Base-by-base conservation (phyloP, 1,284 basidiomycete species). In the Rhodotorula glutinis region DNA sequence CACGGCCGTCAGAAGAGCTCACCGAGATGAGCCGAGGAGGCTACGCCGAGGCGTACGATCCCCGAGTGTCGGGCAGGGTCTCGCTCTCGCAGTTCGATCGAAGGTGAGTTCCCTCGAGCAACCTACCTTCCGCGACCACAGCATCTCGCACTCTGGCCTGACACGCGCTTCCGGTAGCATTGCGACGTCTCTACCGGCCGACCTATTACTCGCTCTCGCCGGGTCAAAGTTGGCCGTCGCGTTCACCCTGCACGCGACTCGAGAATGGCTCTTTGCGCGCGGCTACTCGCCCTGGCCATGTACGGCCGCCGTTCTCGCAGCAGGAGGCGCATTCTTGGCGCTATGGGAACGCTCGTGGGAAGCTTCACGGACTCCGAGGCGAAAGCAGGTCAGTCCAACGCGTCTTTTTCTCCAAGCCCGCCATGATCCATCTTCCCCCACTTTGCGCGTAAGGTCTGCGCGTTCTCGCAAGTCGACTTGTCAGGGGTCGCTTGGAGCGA, bases 161-260 rank as follows among this genome's bases (percentile, higher is more conserved):
- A 33, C 40, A 13, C 23, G 21, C 40, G 23, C 0, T 29, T 11
- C 10, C 52, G 3, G 25, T 63, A 68, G 62, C 33, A 41, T 30
- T 16, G 25, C 63, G 1, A 56, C 60, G 4, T 62, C 66, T 9
- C 64, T 75, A 21, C 69, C 74, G 10, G 44, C 66, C 19, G 74
- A 75, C 56, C 67, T 74, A 27, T 58, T 75, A 10, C 69, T 75
- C 59, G 65, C 63, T 7, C 53, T 70, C 57, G 60, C 72, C 25
- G 65, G 73, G 8, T 70, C 70, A 7, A 75, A 75, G 40, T 72
- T 70, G n/a, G 62, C 72, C 46, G 62, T 73, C 59, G 73, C 73
- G 5, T 66, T 75, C 27, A 47, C 73, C 21, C 67, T 73, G 44
- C 69, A 71, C 62, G 54, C 68, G 21, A 68, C 65, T 44, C 49